Base-by-base conservation (phyloP, 768 basidiomycete genomes). In the Naganishia friedmannii region DNA sequence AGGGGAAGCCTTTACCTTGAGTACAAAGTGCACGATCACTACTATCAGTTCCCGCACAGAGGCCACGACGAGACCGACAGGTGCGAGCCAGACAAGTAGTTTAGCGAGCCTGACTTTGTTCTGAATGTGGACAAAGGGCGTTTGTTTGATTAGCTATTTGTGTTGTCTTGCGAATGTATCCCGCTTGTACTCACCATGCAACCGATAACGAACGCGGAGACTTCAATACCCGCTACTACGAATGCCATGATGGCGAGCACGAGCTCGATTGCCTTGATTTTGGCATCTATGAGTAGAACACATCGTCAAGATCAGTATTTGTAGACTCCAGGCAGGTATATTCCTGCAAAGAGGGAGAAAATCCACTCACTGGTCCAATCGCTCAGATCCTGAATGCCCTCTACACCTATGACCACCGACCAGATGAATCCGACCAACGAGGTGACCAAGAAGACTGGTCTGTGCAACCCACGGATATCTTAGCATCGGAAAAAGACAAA, bases 391-490 rank as follows among this genome's bases (percentile, higher is more conserved):
- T 67, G 71, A 31, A 79, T 53, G 23, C 66, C 37, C 8, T 69
- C 53, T 10, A 78, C 74, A n/a, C 74, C 77, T 56, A 76, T 67
- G 0, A 72, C 77, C 5, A 78, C 32, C 45, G 73, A 74, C 72
- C 76, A 79, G 37, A 78, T 74, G 48, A 74, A 55, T 3, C 78
- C 78, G 23, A 79, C 53, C 39, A 72, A 53, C 37, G 76, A 72
- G 10, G 72, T 72, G 58, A 75, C 68, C 66, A 79, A 65, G 42
- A 79, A 67, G 1, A 55, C 66, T 23, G 60, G 60, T 45, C 60
- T 63, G 42, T 21, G 26, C 2, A 45, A n/a, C 3, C 3, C 2
- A 29, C 7, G 12, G 48, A 26, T 51, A 23, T 51, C 17, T 51
- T 21, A 51, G 48, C 23, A 7, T 51, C 13, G 3, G 4, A 63